Percentiles rank a stretch among this genome's conserved stretches.
Evolutionary conservation across 2,329 filamentous ascomycete genomes (phyloP).

Genomic region (Ascochyta koolunga): DNA sequence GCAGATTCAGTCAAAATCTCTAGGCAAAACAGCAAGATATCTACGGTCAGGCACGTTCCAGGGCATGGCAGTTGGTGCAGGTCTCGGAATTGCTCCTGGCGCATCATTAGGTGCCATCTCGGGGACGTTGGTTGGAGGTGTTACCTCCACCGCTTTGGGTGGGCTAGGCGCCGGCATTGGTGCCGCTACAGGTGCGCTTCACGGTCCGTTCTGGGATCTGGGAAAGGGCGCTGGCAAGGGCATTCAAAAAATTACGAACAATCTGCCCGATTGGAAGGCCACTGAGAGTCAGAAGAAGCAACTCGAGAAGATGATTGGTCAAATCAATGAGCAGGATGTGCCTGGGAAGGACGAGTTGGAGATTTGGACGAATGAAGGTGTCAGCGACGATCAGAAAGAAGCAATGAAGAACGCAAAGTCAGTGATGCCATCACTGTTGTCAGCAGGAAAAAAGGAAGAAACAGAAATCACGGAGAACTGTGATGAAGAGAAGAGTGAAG

Average conservation of each 20-base stretch:
- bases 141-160: slow-evolving; percentile 26
- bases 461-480: neutral
- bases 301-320: slow-evolving; percentile 28
- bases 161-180: slow-evolving; percentile 28
- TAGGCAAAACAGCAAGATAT: slow-evolving; percentile 35
- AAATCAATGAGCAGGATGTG: slow-evolving; percentile 24
- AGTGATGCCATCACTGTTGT: slow-evolving; percentile 17
- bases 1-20: slow-evolving; percentile 30
- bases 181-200: slow-evolving; percentile 24
- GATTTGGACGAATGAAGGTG: slow-evolving; percentile 19
- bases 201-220: slow-evolving; percentile 23
- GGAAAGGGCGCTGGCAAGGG: slow-evolving; percentile 24
- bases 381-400: slow-evolving; percentile 13
- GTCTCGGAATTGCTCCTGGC: slow-evolving; percentile 28
- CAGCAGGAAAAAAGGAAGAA: neutral
- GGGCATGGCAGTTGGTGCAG: slow-evolving; percentile 31
- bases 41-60: slow-evolving; percentile 31
- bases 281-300: slow-evolving; percentile 27
- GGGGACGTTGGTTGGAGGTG: slow-evolving; percentile 28
- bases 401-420: slow-evolving; percentile 16
- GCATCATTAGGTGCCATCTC: slow-evolving; percentile 27
- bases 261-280: slow-evolving; percentile 23
- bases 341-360: slow-evolving; percentile 25
- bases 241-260: slow-evolving; percentile 23
- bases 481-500: neutral